These are phyloP conservation scores for Silene conica DNA, from an alignment of 148 eudicot species.

Conservation along the genomic window DNA sequence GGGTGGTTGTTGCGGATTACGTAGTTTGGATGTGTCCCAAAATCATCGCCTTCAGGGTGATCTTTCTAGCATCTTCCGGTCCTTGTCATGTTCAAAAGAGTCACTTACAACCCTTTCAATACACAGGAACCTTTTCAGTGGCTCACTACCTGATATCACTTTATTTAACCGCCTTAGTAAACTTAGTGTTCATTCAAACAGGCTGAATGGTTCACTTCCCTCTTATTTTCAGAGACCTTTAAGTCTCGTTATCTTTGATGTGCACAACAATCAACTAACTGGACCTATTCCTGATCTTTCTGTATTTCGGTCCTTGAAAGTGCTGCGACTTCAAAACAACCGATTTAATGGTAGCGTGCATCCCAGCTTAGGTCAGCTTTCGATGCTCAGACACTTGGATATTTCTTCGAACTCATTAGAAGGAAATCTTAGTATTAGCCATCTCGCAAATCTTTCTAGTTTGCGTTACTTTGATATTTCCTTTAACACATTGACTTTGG, in stretches of 20 bases:
- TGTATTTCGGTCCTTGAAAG: slow-evolving; percentile 20
- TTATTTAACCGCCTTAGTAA: slow-evolving; percentile 1
- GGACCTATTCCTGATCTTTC: slow-evolving; percentile 30
- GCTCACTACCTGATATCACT: slow-evolving; percentile 21
- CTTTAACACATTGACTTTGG: slow-evolving; percentile 27
- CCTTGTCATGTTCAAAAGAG: slow-evolving; percentile 6
- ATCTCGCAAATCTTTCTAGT: slow-evolving; percentile 24
- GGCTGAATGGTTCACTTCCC: slow-evolving; percentile 12
- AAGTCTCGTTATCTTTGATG: slow-evolving; percentile 17
- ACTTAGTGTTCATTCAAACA: slow-evolving; percentile 14
- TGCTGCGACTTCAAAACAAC: slow-evolving; percentile 21
- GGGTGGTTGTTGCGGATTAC: slow-evolving; percentile 3
- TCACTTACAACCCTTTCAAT: slow-evolving; percentile 8
- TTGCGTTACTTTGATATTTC: slow-evolving; percentile 29
- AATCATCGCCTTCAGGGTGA: slow-evolving; percentile 7
- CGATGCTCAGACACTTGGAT: slow-evolving; percentile 18
- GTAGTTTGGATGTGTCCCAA: slow-evolving; percentile 4
- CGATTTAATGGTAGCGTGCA: slow-evolving; percentile 22
- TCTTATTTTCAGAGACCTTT: neutral
- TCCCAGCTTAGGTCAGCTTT: slow-evolving; percentile 21
- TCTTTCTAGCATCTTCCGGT: neutral
- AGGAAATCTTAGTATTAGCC: slow-evolving; percentile 24
- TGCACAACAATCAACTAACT: slow-evolving; percentile 22
- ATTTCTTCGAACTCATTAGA: slow-evolving; percentile 25
- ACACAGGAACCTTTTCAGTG: slow-evolving; percentile 8